phyloP scores from a whole-genome alignment of 176 grass and related monocot genomes.

The Oryza officinalis region DNA sequence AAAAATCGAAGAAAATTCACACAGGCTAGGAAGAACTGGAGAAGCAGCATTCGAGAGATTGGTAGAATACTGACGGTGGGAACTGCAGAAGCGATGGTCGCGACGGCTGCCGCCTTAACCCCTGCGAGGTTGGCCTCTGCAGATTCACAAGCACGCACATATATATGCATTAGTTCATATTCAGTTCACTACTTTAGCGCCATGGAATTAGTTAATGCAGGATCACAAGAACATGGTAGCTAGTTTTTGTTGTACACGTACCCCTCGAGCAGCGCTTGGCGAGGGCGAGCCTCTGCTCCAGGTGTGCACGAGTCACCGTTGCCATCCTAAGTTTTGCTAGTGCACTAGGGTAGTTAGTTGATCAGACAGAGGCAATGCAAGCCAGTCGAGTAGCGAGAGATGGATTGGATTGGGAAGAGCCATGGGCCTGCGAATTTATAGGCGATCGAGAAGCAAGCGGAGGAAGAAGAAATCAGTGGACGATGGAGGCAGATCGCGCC shows the following conservation, averaged over 20 bases:
- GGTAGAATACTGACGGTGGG: conserved; percentile 67
- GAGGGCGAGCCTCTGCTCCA: conserved; percentile 71
- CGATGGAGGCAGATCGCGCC: neutral
- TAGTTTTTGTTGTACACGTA: neutral
- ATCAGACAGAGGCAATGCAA: too few species aligned
- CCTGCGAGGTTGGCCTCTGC: conserved; percentile 71
- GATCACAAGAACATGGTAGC: too few species aligned
- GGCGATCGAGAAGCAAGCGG: neutral
- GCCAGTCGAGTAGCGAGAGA: too few species aligned
- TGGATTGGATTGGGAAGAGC: neutral
- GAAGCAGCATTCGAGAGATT: too few species aligned
- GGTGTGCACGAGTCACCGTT: conserved; percentile 46
- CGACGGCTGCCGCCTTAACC: conserved; percentile 60
- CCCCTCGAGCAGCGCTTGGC: conserved; percentile 73
- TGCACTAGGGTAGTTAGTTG: too few species aligned
- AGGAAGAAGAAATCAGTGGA: too few species aligned
- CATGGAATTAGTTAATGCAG: too few species aligned
- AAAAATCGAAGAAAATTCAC: neutral
- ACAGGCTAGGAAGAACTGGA: too few species aligned
- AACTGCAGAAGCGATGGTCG: conserved; percentile 60
- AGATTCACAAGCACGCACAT: neutral
- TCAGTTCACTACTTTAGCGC: neutral
- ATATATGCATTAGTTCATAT: neutral
- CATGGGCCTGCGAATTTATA: neutral
- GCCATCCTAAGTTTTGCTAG: conserved; percentile 14